Conservation (phyloP, 129 eudicot species). For the Oenanthe sinensis region DNA sequence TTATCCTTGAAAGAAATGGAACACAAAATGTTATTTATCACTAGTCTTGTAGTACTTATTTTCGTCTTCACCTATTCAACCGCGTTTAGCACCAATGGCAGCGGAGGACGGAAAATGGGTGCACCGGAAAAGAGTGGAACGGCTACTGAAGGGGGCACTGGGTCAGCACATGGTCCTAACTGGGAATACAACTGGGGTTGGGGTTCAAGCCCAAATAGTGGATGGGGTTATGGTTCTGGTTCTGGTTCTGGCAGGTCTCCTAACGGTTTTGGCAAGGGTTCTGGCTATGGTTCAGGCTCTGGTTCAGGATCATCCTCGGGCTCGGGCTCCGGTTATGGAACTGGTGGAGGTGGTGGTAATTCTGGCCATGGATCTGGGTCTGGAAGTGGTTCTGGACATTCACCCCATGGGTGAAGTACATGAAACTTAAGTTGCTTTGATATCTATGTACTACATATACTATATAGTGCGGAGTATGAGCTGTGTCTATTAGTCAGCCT, state of each 20-base stretch:
- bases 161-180: conserved; percentile 64
- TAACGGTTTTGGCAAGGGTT: conserved; percentile 52
- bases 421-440: neutral
- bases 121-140: conserved; percentile 3
- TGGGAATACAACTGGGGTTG: conserved; percentile 79
- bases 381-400: conserved; percentile 23
- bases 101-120: conserved; percentile 25
- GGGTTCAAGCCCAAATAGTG: conserved; percentile 58
- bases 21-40: conserved; percentile 10
- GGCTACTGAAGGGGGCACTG: conserved; percentile 35
- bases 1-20: conserved; percentile 1
- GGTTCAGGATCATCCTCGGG: conserved; percentile 39
- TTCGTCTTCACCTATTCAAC: conserved; percentile 18
- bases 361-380: conserved; percentile 46
- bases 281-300: conserved; percentile 45
- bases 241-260: conserved; percentile 69
- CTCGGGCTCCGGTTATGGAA: conserved; percentile 34
- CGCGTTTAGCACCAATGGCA: conserved; percentile 11
- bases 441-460: neutral
- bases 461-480: neutral
- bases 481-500: neutral
- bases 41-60: conserved; percentile 14
- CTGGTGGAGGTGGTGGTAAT: conserved; percentile 50
- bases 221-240: conserved; percentile 81
- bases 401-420: conserved; percentile 6